phyloP scores from a whole-genome alignment of 306 rosid species.

The Cucumis hystrix region DNA sequence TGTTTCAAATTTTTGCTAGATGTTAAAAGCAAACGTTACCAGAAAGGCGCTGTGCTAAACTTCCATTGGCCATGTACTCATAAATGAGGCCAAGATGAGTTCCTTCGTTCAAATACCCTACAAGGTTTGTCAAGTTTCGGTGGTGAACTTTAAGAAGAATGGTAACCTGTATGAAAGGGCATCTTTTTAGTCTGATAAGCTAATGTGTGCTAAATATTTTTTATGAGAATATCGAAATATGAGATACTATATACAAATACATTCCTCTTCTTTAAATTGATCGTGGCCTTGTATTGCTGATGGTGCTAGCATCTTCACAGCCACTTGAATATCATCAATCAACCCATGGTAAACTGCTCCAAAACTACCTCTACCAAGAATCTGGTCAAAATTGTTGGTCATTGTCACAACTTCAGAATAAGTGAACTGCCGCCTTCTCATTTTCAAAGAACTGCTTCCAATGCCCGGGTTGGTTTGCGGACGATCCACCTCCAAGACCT shows the following conservation, averaged over 20 bases:
- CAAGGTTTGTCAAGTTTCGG: slow-evolving; percentile 19
- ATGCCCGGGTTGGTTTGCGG: background rate
- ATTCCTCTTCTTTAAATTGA: slow-evolving; percentile 42
- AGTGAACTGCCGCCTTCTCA: slow-evolving; percentile 29
- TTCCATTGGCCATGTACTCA: slow-evolving; percentile 24
- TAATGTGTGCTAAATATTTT: background rate
- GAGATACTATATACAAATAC: background rate
- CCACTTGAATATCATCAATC: slow-evolving; percentile 26
- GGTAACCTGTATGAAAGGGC: slow-evolving; percentile 12
- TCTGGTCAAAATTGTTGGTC: slow-evolving; percentile 23
- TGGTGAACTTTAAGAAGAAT: slow-evolving; percentile 23
- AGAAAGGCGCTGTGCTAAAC: slow-evolving; percentile 1
- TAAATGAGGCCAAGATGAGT: slow-evolving; percentile 11
- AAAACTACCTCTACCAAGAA: slow-evolving; percentile 33
- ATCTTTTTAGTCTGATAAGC: background rate
- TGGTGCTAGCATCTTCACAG: slow-evolving; percentile 36
- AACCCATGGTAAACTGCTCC: slow-evolving; percentile 43
- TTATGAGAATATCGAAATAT: background rate
- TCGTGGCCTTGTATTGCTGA: slow-evolving; percentile 14
- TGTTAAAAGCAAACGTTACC: background rate
- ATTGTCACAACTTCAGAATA: slow-evolving; percentile 27
- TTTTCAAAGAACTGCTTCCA: slow-evolving; percentile 15
- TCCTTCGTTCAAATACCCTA: slow-evolving; percentile 23
- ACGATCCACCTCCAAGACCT: background rate
- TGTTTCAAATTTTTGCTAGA: background rate